These are phyloP conservation scores for Phyllosticta ampelicida DNA, from an alignment of 2,329 filamentous ascomycete genomes.

Conservation along the genomic window DNA sequence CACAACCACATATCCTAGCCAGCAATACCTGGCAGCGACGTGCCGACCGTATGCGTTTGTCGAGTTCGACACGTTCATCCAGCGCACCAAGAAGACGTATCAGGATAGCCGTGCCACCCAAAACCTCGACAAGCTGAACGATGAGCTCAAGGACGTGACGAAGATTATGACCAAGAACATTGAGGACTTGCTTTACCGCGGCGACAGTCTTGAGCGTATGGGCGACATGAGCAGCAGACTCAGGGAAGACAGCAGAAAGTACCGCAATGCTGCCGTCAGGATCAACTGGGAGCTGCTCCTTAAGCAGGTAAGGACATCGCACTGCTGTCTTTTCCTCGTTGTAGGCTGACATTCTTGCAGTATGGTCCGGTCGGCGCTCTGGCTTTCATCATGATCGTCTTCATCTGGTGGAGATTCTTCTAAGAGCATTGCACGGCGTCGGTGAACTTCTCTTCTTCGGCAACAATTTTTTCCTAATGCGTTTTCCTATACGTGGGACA, in stretches of 20 bases:
- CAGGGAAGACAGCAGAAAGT: slow-evolving; percentile 89
- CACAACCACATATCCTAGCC: slow-evolving; percentile 65
- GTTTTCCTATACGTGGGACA: background rate
- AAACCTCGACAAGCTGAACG: slow-evolving; percentile 91
- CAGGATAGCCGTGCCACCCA: slow-evolving; percentile 82
- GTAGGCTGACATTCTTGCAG: slow-evolving; percentile 27
- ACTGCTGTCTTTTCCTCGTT: background rate
- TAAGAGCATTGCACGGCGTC: slow-evolving; percentile 31
- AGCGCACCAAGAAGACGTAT: slow-evolving; percentile 85
- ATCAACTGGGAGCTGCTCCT: slow-evolving; percentile 97
- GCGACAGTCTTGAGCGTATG: slow-evolving; percentile 92
- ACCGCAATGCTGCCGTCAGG: slow-evolving; percentile 78
- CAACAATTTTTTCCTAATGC: slow-evolving; percentile 5
- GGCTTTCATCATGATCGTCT: slow-evolving; percentile 70
- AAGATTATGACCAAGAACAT: slow-evolving; percentile 99
- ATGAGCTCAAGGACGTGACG: slow-evolving; percentile 93
- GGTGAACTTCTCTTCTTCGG: slow-evolving; percentile 4
- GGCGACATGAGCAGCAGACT: slow-evolving; percentile 82
- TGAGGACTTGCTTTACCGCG: slow-evolving; percentile 89
- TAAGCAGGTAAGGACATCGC: slow-evolving; percentile 57
- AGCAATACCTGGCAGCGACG: slow-evolving; percentile 61
- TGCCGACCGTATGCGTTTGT: slow-evolving; percentile 93
- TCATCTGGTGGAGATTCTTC: slow-evolving; percentile 91
- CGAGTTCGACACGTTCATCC: slow-evolving; percentile 96
- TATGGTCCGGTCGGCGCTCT: slow-evolving; percentile 84